Evolutionary conservation across 2,329 filamentous ascomycete genomes (phyloP).

Genomic region (Leptographium lundbergii): DNA sequence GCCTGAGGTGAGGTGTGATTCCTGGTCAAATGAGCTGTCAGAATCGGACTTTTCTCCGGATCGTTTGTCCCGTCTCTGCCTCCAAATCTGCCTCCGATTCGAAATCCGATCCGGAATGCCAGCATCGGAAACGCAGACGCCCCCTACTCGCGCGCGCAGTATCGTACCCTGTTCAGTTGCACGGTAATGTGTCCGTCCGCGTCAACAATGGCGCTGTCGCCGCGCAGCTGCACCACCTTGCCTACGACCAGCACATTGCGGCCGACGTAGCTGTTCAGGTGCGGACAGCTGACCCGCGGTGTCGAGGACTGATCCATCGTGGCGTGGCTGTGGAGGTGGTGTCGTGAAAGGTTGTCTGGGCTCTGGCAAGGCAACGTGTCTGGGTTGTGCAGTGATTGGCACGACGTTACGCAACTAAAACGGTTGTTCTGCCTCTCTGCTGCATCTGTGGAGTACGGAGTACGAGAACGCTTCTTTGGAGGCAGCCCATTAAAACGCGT

Average conservation of each 20-base stretch:
- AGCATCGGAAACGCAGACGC: too few species aligned
- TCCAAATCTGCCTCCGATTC: too few species aligned
- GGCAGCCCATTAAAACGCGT: neutral
- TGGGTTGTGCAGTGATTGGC: neutral
- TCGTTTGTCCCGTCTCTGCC: neutral
- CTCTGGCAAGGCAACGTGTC: too few species aligned
- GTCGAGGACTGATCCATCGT: slow-evolving; percentile 59
- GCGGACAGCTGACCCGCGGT: slow-evolving; percentile 69
- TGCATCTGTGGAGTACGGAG: too few species aligned
- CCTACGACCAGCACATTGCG: slow-evolving; percentile 76
- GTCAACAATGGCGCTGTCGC: slow-evolving; percentile 69
- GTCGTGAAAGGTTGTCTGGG: neutral
- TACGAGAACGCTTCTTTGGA: neutral
- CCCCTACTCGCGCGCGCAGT: neutral
- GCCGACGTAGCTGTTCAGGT: slow-evolving; percentile 64
- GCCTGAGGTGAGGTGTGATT: slow-evolving; percentile 55
- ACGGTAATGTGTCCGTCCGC: slow-evolving; percentile 66
- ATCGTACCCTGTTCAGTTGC: slow-evolving; percentile 56
- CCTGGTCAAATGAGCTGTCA: slow-evolving; percentile 30
- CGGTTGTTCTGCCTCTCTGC: neutral
- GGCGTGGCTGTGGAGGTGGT: neutral
- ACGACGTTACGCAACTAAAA: neutral
- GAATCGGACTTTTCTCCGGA: neutral
- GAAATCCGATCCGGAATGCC: too few species aligned
- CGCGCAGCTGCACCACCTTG: slow-evolving; percentile 69